These are phyloP conservation scores for Pythium biforme DNA, from an alignment of 352 stramenopile species.

Conservation along the genomic window DNA sequence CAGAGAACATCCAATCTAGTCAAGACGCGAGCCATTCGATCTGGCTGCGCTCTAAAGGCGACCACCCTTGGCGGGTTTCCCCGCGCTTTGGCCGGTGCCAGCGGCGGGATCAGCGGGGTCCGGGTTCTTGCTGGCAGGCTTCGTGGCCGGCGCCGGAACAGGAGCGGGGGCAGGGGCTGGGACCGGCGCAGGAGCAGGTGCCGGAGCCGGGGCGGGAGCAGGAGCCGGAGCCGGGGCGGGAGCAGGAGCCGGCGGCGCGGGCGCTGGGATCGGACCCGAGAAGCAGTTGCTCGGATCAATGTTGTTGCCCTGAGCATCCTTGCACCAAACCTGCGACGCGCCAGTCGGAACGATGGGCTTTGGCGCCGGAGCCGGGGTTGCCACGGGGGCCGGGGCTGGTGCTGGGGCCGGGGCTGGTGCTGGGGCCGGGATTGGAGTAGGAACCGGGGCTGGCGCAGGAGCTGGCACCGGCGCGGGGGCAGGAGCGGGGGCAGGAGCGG, in stretches of 20 bases:
- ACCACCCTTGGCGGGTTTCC: too few relatives aligned
- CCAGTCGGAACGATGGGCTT: neutral
- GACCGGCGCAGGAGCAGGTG: too few relatives aligned
- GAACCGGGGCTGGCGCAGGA: neutral
- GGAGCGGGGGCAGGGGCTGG: too few relatives aligned
- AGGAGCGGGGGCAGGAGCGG: neutral
- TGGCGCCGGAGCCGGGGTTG: neutral
- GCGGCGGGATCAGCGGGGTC: too few relatives aligned
- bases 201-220: too few relatives aligned
- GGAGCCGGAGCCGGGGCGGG: neutral
- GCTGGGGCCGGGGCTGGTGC: neutral
- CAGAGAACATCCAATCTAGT: too few relatives aligned
- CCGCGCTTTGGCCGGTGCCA: too few relatives aligned
- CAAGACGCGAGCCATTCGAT: too few relatives aligned
- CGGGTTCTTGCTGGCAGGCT: too few relatives aligned
- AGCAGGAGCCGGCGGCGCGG: neutral
- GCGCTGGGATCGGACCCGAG: neutral
- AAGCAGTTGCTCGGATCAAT: slow-evolving; percentile 8
- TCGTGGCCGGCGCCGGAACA: too few relatives aligned
- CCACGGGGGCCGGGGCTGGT: neutral
- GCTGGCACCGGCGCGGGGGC: neutral
- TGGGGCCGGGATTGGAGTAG: neutral
- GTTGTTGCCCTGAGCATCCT: neutral
- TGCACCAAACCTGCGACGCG: neutral
- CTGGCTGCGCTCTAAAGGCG: too few relatives aligned